Base-by-base conservation (phyloP, 1,139 yeast genomes). In the Blastobotrys proliferans region DNA sequence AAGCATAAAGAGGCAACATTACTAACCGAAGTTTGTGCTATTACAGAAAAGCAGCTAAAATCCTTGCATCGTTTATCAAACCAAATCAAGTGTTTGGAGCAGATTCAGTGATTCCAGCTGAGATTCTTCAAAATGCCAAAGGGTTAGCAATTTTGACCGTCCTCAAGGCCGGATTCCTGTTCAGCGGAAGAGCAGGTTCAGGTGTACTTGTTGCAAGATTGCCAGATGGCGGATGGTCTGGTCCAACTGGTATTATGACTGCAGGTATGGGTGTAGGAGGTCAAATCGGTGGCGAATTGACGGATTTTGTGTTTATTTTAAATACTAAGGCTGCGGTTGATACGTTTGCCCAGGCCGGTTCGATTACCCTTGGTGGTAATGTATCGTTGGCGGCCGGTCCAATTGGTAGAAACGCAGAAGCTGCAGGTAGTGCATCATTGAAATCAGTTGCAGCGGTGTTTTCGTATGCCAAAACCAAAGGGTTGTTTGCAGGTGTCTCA, bases 181-280 rank as follows among this genome's bases (percentile, higher is more conserved):
- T 92, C 61, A 85, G 96, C 3, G 98, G 97, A 26, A 78, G 98
- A 63, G 97, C 97, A 1, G 98, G 98, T 19, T 86, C 96, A 1
- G 98, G 98, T 50, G 87, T 92, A 27, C 84, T 92, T 51, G 94
- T 92, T 22, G 96, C 97, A 5, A 73, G 97, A 50, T 73, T 92
- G 42, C 94, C 94, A 1, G 98, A 92, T 64, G 97, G 97, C 1
- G 67, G 63, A 5, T 92, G 98, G 98, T 87, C 97, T n/a, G 94
- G 97, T 1, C 98, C 98, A 1, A 83, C 95, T 2, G 98, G 97
- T 8, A 83, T 92, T 55, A 82, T 81, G 40, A 85, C 97, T 20
- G 97, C 96, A 1, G 98, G 98, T 55, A 97, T 97, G 2, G 97
- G 98, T 58, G 97, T 94, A 4, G 98, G 98, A 46, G 98, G 98